phyloP scores from a whole-genome alignment of 129 eudicot species.

The Flaveria trinervia region DNA sequence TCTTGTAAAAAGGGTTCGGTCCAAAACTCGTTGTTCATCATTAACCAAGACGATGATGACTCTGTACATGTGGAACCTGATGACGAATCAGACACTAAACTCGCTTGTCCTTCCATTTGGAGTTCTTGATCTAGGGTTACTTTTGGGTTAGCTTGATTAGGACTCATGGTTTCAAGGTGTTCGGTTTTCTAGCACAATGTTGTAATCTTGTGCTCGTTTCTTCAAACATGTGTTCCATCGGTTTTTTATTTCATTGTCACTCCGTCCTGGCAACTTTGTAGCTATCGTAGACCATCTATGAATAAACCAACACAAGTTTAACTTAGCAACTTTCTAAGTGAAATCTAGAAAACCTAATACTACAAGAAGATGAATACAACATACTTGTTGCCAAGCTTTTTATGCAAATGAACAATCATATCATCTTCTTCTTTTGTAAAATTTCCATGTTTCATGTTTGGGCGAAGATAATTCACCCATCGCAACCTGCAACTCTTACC shows the following conservation, averaged over 20 bases:
- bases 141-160: no score
- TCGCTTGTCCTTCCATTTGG: not conserved
- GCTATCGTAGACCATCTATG: slow-evolving; percentile 50
- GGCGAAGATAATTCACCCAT: slow-evolving; percentile 51
- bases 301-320: not conserved
- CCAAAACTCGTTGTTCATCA: slow-evolving; percentile 18
- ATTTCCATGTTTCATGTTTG: slow-evolving; percentile 37
- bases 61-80: slow-evolving; percentile 7
- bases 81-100: not conserved
- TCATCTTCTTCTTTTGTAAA: slow-evolving; percentile 42
- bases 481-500: slow-evolving; percentile 52
- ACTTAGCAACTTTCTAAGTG: not conserved
- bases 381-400: slow-evolving; percentile 37
- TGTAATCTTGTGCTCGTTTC: not conserved
- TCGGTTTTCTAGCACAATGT: not conserved
- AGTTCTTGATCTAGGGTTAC: not conserved
- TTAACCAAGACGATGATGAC: slow-evolving; percentile 7
- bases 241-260: slow-evolving; percentile 47
- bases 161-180: not conserved
- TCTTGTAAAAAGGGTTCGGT: slow-evolving; percentile 21
- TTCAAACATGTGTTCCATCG: slow-evolving; percentile 37
- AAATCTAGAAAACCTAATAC: not conserved
- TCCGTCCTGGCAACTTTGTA: slow-evolving; percentile 43
- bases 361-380: not conserved
- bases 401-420: slow-evolving; percentile 16